These are phyloP conservation scores for Suillus decipiens DNA, from an alignment of 768 basidiomycete species.

Conservation along the genomic window DNA sequence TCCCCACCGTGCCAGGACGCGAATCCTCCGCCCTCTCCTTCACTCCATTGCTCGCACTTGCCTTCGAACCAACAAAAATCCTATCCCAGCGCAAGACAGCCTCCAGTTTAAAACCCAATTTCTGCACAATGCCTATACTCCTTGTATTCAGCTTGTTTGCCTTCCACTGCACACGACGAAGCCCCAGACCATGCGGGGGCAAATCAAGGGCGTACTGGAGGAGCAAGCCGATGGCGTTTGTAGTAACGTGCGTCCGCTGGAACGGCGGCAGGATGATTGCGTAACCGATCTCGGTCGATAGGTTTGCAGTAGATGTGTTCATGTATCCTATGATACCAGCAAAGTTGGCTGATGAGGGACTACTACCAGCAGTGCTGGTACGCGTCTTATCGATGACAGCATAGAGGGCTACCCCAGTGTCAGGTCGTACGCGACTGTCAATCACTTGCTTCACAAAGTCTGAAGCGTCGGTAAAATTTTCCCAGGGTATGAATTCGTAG, in stretches of 20 bases:
- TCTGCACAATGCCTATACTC: constrained; percentile 52
- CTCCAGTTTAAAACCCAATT: constrained; percentile 63
- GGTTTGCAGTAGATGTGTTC: constrained; percentile 42
- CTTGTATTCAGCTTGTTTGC: constrained; percentile 48
- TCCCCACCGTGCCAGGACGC: constrained; percentile 25
- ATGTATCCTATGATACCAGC: constrained; percentile 58
- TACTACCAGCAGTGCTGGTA: background rate
- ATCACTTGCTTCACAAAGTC: constrained; percentile 40
- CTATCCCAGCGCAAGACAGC: constrained; percentile 56
- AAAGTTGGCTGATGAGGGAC: constrained; percentile 25
- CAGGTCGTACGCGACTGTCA: constrained; percentile 35
- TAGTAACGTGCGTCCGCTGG: constrained; percentile 64
- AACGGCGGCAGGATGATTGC: constrained; percentile 57
- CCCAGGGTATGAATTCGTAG: constrained; percentile 51
- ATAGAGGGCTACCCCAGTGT: constrained; percentile 43
- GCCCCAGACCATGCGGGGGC: constrained; percentile 47
- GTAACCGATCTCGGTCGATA: constrained; percentile 55
- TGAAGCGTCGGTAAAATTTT: constrained; percentile 43
- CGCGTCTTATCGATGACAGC: constrained; percentile 55
- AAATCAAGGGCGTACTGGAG: constrained; percentile 48
- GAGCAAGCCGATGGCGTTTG: constrained; percentile 52
- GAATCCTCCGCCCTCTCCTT: constrained; percentile 34
- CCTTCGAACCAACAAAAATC: constrained; percentile 43
- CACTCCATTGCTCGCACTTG: constrained; percentile 36
- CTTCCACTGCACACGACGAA: constrained; percentile 66